Conservation (phyloP, 345 rosid species). For the Populus nigra region DNA sequence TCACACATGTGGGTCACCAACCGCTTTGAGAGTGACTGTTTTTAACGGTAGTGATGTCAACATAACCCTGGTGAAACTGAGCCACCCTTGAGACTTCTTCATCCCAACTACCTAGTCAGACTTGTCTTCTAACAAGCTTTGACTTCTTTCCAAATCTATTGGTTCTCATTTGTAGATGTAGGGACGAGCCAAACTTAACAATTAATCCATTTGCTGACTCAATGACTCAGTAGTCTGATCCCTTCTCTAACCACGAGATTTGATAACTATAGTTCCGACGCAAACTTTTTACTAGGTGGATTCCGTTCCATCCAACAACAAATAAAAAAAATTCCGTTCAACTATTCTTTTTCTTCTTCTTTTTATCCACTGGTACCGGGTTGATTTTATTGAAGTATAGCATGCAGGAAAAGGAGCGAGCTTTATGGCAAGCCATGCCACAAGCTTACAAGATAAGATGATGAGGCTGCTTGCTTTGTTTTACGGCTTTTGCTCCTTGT, state of each 20-base stretch:
- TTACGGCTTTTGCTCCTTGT: background rate
- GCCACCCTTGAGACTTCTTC: background rate
- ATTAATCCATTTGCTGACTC: no score
- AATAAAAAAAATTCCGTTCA: no score
- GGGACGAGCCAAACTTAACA: no score
- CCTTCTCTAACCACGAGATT: no score
- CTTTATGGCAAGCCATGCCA: constrained; percentile 7
- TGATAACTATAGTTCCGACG: no score
- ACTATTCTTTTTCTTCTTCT: background rate
- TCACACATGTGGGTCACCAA: background rate
- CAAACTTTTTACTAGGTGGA: no score
- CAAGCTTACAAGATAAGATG: constrained; percentile 1
- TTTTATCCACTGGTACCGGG: no score
- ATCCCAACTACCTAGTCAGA: background rate
- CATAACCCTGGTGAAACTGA: background rate
- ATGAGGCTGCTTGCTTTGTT: background rate
- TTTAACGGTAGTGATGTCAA: no score
- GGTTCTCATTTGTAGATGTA: no score
- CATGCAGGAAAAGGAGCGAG: constrained; percentile 1
- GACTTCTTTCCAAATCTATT: no score
- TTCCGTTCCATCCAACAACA: no score
- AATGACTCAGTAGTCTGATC: no score
- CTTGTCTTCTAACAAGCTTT: background rate
- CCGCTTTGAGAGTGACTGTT: background rate
- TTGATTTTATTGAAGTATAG: background rate